These are phyloP conservation scores for Tuctoria greenei DNA, from an alignment of 176 grass and related monocot species.

Conservation along the genomic window DNA sequence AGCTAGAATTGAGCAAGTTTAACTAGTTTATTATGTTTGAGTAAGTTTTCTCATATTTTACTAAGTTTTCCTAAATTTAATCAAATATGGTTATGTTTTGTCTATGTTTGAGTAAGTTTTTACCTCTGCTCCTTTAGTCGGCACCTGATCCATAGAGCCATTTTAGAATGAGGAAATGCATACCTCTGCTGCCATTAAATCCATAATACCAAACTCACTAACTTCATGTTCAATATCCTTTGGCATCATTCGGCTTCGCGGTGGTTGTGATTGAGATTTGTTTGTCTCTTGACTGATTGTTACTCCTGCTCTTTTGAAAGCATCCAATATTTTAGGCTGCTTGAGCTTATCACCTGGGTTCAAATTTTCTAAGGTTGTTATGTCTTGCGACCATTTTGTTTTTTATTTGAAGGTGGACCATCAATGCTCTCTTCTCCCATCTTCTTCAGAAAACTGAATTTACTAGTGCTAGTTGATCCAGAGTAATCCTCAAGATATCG, in stretches of 20 bases:
- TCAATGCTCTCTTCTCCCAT: conserved; percentile 36
- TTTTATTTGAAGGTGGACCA: conserved; percentile 45
- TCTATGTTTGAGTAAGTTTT: too few relatives aligned
- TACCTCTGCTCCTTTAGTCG: too few relatives aligned
- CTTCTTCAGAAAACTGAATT: conserved; percentile 53
- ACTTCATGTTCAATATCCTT: conserved; percentile 45
- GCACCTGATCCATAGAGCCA: not conserved
- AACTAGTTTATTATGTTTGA: too few relatives aligned
- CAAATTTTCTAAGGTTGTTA: conserved; percentile 43
- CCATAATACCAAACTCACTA: conserved; percentile 61
- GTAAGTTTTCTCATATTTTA: too few relatives aligned
- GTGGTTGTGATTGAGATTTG: conserved; percentile 49
- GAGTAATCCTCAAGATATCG: conserved; percentile 50
- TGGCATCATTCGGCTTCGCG: conserved; percentile 34
- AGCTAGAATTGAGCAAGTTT: too few relatives aligned
- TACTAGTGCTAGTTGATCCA: conserved; percentile 50
- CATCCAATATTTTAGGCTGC: conserved; percentile 73
- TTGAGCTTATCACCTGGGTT: conserved; percentile 59
- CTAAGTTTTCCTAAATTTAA: too few relatives aligned
- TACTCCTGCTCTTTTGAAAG: conserved; percentile 72
- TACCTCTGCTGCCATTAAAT: conserved; percentile 74
- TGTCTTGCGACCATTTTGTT: conserved; percentile 59
- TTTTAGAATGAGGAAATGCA: conserved; percentile 18
- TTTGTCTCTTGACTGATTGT: conserved; percentile 62
- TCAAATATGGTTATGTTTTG: too few relatives aligned